A percentile compares a stretch with the other conserved stretches of the same genome.
These are phyloP conservation scores for Arbutus unedo DNA, from an alignment of 148 eudicot genomes.

Conservation along the genomic window DNA sequence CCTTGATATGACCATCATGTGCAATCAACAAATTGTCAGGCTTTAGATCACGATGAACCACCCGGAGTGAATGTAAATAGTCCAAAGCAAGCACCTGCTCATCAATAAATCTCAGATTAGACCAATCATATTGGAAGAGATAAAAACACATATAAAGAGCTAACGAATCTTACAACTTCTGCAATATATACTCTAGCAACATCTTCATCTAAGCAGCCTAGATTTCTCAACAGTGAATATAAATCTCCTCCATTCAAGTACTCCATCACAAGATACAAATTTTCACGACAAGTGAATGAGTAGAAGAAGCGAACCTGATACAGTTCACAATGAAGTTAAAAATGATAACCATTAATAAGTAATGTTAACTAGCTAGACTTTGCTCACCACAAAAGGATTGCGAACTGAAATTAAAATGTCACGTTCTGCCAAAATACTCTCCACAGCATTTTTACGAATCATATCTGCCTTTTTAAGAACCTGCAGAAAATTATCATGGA, in stretches of 20 bases:
- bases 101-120: slow-evolving; percentile 6
- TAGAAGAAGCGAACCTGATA: slow-evolving; percentile 96
- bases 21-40: slow-evolving; percentile 98
- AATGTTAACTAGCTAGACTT: slow-evolving; percentile 17
- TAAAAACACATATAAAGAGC: slow-evolving; percentile 13
- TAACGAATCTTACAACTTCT: slow-evolving; percentile 75
- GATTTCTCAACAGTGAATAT: slow-evolving; percentile 87
- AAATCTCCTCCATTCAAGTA: slow-evolving; percentile 96
- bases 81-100: slow-evolving; percentile 97
- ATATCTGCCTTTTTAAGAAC: slow-evolving; percentile 93
- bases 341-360: slow-evolving; percentile 11
- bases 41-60: slow-evolving; percentile 98
- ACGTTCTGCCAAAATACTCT: slow-evolving; percentile 98
- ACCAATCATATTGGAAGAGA: background rate
- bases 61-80: slow-evolving; percentile 86
- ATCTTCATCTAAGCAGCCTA: slow-evolving; percentile 98
- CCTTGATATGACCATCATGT: slow-evolving; percentile 99
- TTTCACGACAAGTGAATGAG: slow-evolving; percentile 96
- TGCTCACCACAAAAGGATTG: slow-evolving; percentile 97
- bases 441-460: slow-evolving; percentile 98
- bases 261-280: slow-evolving; percentile 98
- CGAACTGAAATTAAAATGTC: slow-evolving; percentile 94
- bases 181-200: slow-evolving; percentile 96
- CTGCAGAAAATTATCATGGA: slow-evolving; percentile 32
- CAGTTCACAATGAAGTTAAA: slow-evolving; percentile 26